Base-by-base conservation (phyloP, 306 rosid species). In the Corylus americana region DNA sequence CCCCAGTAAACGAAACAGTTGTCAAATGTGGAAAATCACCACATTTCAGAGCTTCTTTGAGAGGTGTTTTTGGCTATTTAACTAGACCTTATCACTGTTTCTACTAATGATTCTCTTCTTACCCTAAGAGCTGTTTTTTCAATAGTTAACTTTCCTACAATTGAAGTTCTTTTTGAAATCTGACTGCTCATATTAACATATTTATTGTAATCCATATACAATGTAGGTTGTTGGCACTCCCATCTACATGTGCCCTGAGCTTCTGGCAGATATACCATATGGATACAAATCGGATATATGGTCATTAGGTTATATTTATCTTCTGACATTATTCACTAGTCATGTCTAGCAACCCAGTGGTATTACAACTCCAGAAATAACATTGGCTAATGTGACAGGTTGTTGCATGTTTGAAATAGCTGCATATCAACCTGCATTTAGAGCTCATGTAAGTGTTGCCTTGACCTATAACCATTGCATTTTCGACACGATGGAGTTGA, bases 181-280 rank as follows among this genome's bases (percentile, higher is more conserved):
- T 42, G 45, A 5, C 45, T 42, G 45, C 45, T 42, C 45, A 42
- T 42, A 42, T 42, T 42, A 42, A 42, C 45, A 42, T 8, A 42
- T 42, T 42, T 42, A 42, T 42, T 42, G 45, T 42, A 42, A 42
- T 42, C 45, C 45, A 42, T 42, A 42, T 6, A 42, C 8, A 42
- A 42, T 42, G 8, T 42, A 42, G 45, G 45, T 87, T 84, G 91
- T 92, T 37, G 96, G 97, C 76, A 92, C 93, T 81, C 96, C 92
- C 22, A 84, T 88, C 79, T 92, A 87, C 82, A 92, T 92, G 98
- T 94, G 96, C 77, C 98, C 98, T 44, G 98, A 94, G 93, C 93
- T 90, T 81, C 92, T 94, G 7, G 96, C 94, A 1, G 92, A 88
- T 82, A 84, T 86, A 85, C 91, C 96, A 49, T 94, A 31, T 31